These are phyloP conservation scores for Periconia sp. DNA, from an alignment of 2,329 filamentous ascomycete species.

Conservation along the genomic window DNA sequence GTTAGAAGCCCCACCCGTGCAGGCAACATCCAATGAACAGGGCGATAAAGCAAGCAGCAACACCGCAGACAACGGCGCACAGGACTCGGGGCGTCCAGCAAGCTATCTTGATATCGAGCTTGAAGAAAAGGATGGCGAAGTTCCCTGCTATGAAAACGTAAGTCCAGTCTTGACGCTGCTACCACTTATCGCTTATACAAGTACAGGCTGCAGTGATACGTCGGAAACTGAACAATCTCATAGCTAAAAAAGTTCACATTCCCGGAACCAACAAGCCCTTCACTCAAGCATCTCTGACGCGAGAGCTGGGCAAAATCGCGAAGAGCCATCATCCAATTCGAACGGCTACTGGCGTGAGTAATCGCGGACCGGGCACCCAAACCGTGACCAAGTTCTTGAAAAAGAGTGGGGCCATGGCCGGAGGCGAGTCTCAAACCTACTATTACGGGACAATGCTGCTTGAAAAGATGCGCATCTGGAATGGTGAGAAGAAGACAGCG, in stretches of 20 bases:
- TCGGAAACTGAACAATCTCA: slow-evolving; percentile 17
- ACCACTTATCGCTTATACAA: background rate
- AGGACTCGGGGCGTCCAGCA: slow-evolving; percentile 3
- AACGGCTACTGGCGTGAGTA: background rate
- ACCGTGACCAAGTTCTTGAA: slow-evolving; percentile 15
- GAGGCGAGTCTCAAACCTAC: slow-evolving; percentile 16
- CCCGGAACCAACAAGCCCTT: slow-evolving; percentile 13
- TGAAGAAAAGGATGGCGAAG: slow-evolving; percentile 15
- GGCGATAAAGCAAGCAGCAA: too few relatives aligned
- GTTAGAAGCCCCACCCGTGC: too few relatives aligned
- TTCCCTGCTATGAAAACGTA: slow-evolving; percentile 19
- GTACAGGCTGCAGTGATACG: slow-evolving; percentile 12
- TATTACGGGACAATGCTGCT: slow-evolving; percentile 22
- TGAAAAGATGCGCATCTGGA: slow-evolving; percentile 22
- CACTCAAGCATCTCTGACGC: slow-evolving; percentile 14
- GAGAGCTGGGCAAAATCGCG: slow-evolving; percentile 11
- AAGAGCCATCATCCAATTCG: slow-evolving; percentile 10
- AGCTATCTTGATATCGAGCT: slow-evolving; percentile 18
- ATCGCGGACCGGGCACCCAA: slow-evolving; percentile 7
- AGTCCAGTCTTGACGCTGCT: background rate
- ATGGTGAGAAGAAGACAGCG: slow-evolving; percentile 20
- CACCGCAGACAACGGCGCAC: too few relatives aligned
- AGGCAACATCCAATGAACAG: too few relatives aligned
- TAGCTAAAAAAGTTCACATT: slow-evolving; percentile 15
- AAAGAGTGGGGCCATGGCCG: slow-evolving; percentile 17